Conservation (phyloP, 257 asterid genomes). For the Nicotiana obtusifolia region DNA sequence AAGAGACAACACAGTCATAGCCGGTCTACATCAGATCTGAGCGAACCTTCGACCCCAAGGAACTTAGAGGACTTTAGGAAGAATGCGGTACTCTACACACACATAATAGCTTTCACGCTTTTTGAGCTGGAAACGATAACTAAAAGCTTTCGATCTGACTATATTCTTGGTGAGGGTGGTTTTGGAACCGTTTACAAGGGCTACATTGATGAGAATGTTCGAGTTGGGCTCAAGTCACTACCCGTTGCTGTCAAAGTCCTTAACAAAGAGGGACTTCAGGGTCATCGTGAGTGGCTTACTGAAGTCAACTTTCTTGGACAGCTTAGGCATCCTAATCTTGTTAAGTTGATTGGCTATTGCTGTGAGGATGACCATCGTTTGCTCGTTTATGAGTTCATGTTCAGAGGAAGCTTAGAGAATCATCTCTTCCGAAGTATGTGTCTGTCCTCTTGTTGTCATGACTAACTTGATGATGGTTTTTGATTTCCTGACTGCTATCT, state of each 20-base stretch:
- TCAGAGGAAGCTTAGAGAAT: conserved; percentile 96
- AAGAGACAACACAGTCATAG: conserved; percentile 59
- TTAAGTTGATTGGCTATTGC: conserved; percentile 95
- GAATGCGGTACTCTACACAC: conserved; percentile 67
- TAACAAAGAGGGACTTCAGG: conserved; percentile 98
- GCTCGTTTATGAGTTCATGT: conserved; percentile 96
- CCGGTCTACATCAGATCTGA: conserved; percentile 78
- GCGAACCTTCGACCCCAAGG: conserved; percentile 82
- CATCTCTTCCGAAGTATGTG: conserved; percentile 94
- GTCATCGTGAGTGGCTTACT: conserved; percentile 99
- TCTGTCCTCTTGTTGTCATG: conserved; percentile 23
- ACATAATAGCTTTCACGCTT: conserved; percentile 82
- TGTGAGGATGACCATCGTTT: conserved; percentile 98
- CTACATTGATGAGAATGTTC: conserved; percentile 91
- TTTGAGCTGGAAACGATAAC: conserved; percentile 97
- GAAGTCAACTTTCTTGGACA: conserved; percentile 98
- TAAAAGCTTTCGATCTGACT: conserved; percentile 96
- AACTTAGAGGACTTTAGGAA: conserved; percentile 70
- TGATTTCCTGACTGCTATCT: background rate
- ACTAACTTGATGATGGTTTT: background rate
- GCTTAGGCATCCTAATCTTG: conserved; percentile 94
- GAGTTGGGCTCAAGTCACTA: conserved; percentile 92
- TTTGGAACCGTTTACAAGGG: conserved; percentile 98
- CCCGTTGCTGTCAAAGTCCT: conserved; percentile 99
- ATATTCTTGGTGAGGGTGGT: conserved; percentile 98